Evolutionary conservation across 768 basidiomycete species (phyloP), one percentile per base, ranked within the genome.

Genomic region (Rhizopogon roseolus): DNA sequence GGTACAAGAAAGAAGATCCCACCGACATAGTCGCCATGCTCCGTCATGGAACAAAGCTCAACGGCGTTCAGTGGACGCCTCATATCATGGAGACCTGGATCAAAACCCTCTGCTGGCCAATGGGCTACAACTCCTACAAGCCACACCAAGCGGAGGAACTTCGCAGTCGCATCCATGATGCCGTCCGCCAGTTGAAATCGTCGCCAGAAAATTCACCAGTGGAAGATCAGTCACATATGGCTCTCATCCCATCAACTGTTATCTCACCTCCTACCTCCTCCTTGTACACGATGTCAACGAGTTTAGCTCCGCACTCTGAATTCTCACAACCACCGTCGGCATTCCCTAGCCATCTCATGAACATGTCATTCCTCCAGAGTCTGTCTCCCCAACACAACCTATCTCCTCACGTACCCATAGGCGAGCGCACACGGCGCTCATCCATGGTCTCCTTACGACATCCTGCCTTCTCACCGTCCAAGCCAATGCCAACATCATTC

Each of bases 11-110:
- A 50, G 75, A 78, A 56, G 87, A 88, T 64, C 79, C 83, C 1
- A 73, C 65, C 1, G 86, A 89, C 65, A 85, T 88, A 54, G 82
- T 81, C 44, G 71, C 84, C n/a, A 73, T 88, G 41, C 74, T 88
- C n/a, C 76, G 80, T 52, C 80, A 84, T 54, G 85, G 85, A 1
- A 78, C 76, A 1, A 69, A 71, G 39, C 66, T 81, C 43, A 79
- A 80, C 14, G 72, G 75, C 8, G 72, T 78, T 0, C 69, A 73
- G 17, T 88, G 86, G 87, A 82, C 78, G 0, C 68, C 75, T 2
- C 67, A 75, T 2, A 61, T 73, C 17, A 71, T 89, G 52, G 81
- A 86, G 61, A 52, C 61, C 3, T 88, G 85, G 85, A 68, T 89
- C 16, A 64, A 72, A 32, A 72, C 71, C 0, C 70, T 79, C 14